Conservation (phyloP, 1,284 basidiomycete species). For the Rhodotorula sp. region DNA sequence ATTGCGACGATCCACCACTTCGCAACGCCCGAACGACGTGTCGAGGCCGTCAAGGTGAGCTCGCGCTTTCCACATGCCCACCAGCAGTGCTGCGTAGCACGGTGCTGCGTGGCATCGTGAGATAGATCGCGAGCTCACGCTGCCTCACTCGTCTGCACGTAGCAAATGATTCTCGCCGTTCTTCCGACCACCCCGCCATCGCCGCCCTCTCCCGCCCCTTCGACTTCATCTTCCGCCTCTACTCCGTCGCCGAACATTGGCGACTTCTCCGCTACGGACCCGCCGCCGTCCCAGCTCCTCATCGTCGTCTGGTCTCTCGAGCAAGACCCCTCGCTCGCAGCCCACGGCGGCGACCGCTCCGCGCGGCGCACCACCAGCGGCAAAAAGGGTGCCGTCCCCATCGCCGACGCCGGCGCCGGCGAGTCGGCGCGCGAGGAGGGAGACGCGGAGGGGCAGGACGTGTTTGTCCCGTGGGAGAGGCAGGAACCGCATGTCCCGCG, state of each 20-base stretch:
- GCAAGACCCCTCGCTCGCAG: conserved; percentile 62
- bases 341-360: conserved; percentile 22
- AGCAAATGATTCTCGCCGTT: conserved; percentile 42
- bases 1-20: conserved; percentile 95
- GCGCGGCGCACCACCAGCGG: conserved; percentile 27
- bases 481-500: conserved; percentile 46
- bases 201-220: not conserved
- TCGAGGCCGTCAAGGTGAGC: conserved; percentile 68
- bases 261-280: not conserved
- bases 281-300: conserved; percentile 56
- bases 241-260: conserved; percentile 55
- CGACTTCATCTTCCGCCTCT: conserved; percentile 15
- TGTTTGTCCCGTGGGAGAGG: conserved; percentile 72
- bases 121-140: too few relatives aligned
- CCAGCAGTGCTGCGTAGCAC: too few relatives aligned
- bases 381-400: conserved; percentile 35
- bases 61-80: not conserved
- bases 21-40: conserved; percentile 71
- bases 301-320: conserved; percentile 99
- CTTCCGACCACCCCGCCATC: conserved; percentile 8
- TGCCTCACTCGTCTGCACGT: not conserved
- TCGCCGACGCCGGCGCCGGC: not conserved
- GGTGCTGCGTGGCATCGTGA: too few relatives aligned
- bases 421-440: not conserved
- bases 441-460: conserved; percentile 57